These are phyloP conservation scores for Hypocrella siamensis DNA, from an alignment of 2,329 filamentous ascomycete genomes.

Conservation along the genomic window DNA sequence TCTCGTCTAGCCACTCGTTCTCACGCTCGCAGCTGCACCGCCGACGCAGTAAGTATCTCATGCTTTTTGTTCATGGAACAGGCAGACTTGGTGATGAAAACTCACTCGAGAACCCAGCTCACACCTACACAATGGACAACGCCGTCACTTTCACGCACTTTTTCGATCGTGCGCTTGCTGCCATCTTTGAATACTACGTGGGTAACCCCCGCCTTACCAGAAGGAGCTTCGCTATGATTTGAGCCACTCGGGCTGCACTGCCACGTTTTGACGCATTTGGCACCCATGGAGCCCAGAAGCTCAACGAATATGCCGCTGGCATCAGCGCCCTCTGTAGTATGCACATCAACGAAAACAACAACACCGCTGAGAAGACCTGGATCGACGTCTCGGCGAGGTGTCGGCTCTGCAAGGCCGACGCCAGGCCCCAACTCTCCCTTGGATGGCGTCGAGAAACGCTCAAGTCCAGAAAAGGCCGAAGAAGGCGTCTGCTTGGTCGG, in stretches of 20 bases:
- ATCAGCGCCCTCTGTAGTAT: slow-evolving; percentile 67
- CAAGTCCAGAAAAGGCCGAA: neutral
- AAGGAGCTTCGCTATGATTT: slow-evolving; percentile 17
- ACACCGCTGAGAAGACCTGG: slow-evolving; percentile 47
- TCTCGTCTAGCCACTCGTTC: slow-evolving; percentile 62
- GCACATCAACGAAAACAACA: slow-evolving; percentile 70
- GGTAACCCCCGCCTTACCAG: slow-evolving; percentile 55
- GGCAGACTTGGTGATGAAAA: slow-evolving; percentile 18
- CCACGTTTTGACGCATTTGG: slow-evolving; percentile 63
- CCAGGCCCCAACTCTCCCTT: slow-evolving; percentile 38
- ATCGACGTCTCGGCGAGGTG: slow-evolving; percentile 37
- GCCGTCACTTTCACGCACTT: slow-evolving; percentile 55
- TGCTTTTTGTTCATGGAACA: neutral
- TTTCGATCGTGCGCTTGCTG: slow-evolving; percentile 63
- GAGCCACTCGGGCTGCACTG: slow-evolving; percentile 44
- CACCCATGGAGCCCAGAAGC: slow-evolving; percentile 66
- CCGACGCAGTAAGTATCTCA: slow-evolving; percentile 10
- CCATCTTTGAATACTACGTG: slow-evolving; percentile 89
- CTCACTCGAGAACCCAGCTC: slow-evolving; percentile 78
- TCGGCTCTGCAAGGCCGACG: slow-evolving; percentile 38
- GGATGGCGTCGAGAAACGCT: slow-evolving; percentile 14
- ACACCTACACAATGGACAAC: slow-evolving; percentile 77
- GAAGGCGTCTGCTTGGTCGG: slow-evolving; percentile 25
- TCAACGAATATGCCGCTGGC: slow-evolving; percentile 71
- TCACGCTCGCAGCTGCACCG: slow-evolving; percentile 52